phyloP scores from a whole-genome alignment of 768 basidiomycete species.

The Kwoniella bestiolae region DNA sequence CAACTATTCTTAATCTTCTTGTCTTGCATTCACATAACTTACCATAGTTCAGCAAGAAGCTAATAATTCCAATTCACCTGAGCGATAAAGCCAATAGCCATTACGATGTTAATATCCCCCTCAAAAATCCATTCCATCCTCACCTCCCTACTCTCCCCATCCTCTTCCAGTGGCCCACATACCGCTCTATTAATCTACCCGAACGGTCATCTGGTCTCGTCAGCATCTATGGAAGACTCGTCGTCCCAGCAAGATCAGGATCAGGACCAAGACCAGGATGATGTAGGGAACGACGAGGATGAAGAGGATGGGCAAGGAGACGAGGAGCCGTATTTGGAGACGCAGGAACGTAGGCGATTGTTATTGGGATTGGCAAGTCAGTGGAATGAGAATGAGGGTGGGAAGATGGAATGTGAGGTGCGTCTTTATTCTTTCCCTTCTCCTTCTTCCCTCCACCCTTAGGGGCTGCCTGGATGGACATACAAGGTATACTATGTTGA shows the following conservation, averaged over 20 bases:
- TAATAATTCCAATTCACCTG: too few species aligned
- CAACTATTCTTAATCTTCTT: not conserved
- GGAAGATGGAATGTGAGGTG: conserved; percentile 51
- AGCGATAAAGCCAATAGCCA: not conserved
- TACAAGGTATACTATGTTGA: too few species aligned
- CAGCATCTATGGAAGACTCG: conserved; percentile 17
- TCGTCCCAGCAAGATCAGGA: conserved; percentile 33
- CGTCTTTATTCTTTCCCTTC: conserved; percentile 16
- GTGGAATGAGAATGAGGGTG: conserved; percentile 41
- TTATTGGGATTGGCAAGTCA: conserved; percentile 47
- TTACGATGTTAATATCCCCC: conserved; percentile 38
- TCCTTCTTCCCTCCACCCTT: not conserved
- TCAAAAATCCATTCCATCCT: conserved; percentile 23
- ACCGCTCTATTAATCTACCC: conserved; percentile 46
- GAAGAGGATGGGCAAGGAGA: conserved; percentile 36
- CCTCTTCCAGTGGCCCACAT: conserved; percentile 25
- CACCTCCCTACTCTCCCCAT: conserved; percentile 4
- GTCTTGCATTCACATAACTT: too few species aligned
- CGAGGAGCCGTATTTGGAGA: conserved; percentile 47
- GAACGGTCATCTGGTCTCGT: conserved; percentile 40
- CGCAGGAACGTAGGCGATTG: conserved; percentile 43
- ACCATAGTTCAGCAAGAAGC: too few species aligned
- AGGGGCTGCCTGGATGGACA: too few species aligned
- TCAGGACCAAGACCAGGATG: conserved; percentile 31
- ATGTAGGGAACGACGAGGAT: not conserved